These are phyloP conservation scores for Pouteria glomerata DNA, from an alignment of 148 eudicot species.

Conservation along the genomic window DNA sequence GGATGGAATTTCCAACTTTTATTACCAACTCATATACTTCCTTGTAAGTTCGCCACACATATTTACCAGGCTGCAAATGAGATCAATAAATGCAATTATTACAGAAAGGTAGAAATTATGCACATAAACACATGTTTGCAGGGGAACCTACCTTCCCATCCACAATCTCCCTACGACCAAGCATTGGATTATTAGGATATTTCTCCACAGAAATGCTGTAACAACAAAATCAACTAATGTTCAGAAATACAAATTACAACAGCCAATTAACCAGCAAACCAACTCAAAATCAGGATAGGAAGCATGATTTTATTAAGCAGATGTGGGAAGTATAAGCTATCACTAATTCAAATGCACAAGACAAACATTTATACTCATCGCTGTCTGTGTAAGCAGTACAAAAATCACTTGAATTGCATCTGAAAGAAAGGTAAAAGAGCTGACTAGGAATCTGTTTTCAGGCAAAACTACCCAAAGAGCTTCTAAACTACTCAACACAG, in stretches of 20 bases:
- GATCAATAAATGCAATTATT: constrained; percentile 10
- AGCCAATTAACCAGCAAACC: background rate
- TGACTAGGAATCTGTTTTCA: background rate
- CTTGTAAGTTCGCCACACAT: constrained; percentile 82
- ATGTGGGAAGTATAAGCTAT: background rate
- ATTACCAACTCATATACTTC: constrained; percentile 71
- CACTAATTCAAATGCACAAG: background rate
- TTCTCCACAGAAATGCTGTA: constrained; percentile 68
- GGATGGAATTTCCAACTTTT: constrained; percentile 83
- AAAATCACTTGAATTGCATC: background rate
- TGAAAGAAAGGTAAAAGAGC: background rate
- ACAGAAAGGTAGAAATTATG: background rate
- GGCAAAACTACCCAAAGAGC: background rate
- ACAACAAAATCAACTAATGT: constrained; percentile 12
- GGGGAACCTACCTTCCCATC: constrained; percentile 66
- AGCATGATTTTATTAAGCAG: background rate
- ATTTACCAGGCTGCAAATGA: constrained; percentile 69
- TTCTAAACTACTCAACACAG: too few relatives aligned
- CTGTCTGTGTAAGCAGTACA: too few relatives aligned
- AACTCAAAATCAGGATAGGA: background rate
- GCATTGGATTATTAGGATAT: constrained; percentile 59
- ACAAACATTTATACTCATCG: too few relatives aligned
- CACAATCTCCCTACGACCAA: constrained; percentile 57
- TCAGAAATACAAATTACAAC: background rate
- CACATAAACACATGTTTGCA: background rate